Base-by-base conservation (phyloP, 768 basidiomycete species). In the Peribolospora baueri region DNA sequence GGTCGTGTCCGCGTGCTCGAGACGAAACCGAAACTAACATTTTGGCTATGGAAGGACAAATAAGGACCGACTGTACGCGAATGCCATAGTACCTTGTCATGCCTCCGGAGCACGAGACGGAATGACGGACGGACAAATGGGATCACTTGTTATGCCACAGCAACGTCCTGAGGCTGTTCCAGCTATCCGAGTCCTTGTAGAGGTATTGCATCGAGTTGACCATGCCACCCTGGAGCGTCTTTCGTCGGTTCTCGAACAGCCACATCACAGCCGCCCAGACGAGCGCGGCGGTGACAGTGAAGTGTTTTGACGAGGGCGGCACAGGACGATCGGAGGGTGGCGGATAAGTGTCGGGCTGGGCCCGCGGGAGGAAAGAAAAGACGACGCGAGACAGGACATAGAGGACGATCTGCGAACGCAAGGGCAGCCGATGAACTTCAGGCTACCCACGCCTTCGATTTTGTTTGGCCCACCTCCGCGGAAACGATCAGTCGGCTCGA, bases 241-340 rank as follows among this genome's bases (percentile, higher is more conserved):
- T 81, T 51, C 83, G 78, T 25, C 77, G 73, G 67, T 93, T 73
- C 63, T 79, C 74, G 75, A 90, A 97, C 58, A 93, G 70, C 76
- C 82, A 98, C 91, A 98, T 95, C 49, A 95, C 90, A 6, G 81
- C 75, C 48, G 86, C 93, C 93, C 93, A 97, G 41, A 80, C 75
- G 10, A 95, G 61, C 0, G 88, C 84, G 3, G 88, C 83, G 58
- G 90, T 87, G 48, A 83, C 64, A 1, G 82, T 77, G 68, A 97
- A 98, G 65, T 84, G 80, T 10, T 76, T 71, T 13, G 84, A 71
- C 64, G 91, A 76, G 3, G 90, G 88, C 5, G 90, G 87, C 42
- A 85, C 67, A 3, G 88, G 64, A 57, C 13, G 56, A 50, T 1
- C 60, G 40, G 9, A 52, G 48, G 48, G 74, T 72, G 43, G 68